phyloP scores from a whole-genome alignment of 2,329 filamentous ascomycete species.

The Fusarium devonianum region DNA sequence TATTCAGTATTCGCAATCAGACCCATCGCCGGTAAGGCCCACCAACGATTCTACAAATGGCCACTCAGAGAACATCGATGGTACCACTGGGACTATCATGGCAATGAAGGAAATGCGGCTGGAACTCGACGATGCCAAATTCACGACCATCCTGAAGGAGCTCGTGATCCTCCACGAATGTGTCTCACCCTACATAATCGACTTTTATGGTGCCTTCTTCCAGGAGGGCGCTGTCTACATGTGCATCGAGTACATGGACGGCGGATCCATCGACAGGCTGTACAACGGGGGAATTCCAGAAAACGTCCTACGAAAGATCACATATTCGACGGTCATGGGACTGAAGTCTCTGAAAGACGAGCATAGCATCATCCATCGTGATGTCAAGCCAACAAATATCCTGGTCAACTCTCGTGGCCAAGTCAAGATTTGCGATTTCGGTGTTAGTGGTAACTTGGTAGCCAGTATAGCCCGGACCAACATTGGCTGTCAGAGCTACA shows the following conservation, averaged over 20 bases:
- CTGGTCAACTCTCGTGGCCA: constrained; percentile 88
- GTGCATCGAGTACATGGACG: constrained; percentile 99
- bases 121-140: constrained; percentile 95
- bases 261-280: constrained; percentile 95
- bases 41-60: constrained; percentile 42
- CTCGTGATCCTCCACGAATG: constrained; percentile 95
- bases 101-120: constrained; percentile 99
- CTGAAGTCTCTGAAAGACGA: constrained; percentile 95
- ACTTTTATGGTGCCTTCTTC: constrained; percentile 99
- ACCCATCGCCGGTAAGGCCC: constrained; percentile 44
- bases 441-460: constrained; percentile 94
- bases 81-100: constrained; percentile 82
- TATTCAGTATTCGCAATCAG: constrained; percentile 48
- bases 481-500: constrained; percentile 98
- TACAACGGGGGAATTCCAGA: constrained; percentile 93
- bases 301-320: constrained; percentile 86
- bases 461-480: constrained; percentile 98
- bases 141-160: constrained; percentile 97
- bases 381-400: constrained; percentile 99
- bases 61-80: constrained; percentile 43
- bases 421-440: constrained; percentile 98
- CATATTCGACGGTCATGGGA: constrained; percentile 87
- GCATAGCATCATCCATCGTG: constrained; percentile 98
- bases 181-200: constrained; percentile 93
- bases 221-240: constrained; percentile 99